These are phyloP conservation scores for Chytridiales sp. DNA, from an alignment of 371 early-diverging fungal genomes.

Conservation along the genomic window DNA sequence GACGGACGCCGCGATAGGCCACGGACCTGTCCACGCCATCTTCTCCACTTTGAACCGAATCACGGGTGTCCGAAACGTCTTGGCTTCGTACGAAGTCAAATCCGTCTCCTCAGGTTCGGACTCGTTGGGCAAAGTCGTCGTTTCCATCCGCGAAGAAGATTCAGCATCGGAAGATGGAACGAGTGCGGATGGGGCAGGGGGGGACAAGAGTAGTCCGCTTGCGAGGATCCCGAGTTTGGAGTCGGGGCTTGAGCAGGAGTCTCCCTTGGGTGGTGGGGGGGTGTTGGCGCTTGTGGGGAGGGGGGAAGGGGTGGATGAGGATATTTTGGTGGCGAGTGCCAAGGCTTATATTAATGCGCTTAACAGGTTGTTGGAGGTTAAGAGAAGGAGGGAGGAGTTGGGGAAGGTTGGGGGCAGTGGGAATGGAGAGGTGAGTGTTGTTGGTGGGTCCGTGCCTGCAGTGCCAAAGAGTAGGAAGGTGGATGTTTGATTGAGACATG, in stretches of 20 bases:
- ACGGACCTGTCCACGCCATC: slow-evolving; percentile 84
- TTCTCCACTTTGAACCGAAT: slow-evolving; percentile 81
- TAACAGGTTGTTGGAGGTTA: slow-evolving; percentile 60
- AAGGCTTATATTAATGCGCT: slow-evolving; percentile 84
- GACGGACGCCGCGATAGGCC: slow-evolving; percentile 75
- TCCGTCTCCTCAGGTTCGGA: slow-evolving; percentile 85
- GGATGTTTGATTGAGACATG: slow-evolving; percentile 28
- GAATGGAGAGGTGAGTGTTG: slow-evolving; percentile 9
- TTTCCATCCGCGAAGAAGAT: slow-evolving; percentile 58
- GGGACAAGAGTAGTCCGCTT: slow-evolving; percentile 7
- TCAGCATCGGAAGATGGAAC: slow-evolving; percentile 5
- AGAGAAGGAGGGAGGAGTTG: slow-evolving; percentile 9
- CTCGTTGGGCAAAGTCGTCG: slow-evolving; percentile 80
- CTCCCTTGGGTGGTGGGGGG: neutral
- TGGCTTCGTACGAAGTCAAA: slow-evolving; percentile 76
- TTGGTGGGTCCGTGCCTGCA: slow-evolving; percentile 11
- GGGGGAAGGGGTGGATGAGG: slow-evolving; percentile 76
- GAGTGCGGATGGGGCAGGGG: neutral
- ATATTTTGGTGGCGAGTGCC: slow-evolving; percentile 80
- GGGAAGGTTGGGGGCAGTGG: slow-evolving; percentile 6
- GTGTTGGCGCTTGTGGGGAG: slow-evolving; percentile 46
- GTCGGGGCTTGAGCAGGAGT: neutral
- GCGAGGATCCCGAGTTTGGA: neutral
- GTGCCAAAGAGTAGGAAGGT: slow-evolving; percentile 15
- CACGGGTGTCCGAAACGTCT: slow-evolving; percentile 56